Evolutionary conservation across 2,329 filamentous ascomycete genomes (phyloP).

Genomic region (Aspergillus clavatus): DNA sequence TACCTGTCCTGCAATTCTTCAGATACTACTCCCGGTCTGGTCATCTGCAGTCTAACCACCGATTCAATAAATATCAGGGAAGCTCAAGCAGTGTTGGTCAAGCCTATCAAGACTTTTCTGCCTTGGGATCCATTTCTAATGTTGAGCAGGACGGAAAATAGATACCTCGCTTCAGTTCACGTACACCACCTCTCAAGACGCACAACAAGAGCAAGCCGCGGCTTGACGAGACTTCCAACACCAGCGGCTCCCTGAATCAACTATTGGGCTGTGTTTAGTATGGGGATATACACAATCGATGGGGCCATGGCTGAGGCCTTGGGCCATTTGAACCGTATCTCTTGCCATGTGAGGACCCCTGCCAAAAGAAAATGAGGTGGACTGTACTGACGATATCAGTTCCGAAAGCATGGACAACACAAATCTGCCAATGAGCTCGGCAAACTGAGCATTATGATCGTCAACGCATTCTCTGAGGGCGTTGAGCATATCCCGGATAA

Average conservation of each 20-base stretch:
- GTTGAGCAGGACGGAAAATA: too few species aligned
- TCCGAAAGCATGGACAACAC: slow-evolving; percentile 26
- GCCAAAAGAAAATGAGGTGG: not conserved
- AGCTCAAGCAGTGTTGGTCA: not conserved
- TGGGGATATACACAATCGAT: slow-evolving; percentile 21
- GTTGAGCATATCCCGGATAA: slow-evolving; percentile 19
- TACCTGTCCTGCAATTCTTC: too few species aligned
- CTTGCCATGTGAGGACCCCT: slow-evolving; percentile 22
- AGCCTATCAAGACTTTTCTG: too few species aligned
- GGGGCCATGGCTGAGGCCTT: slow-evolving; percentile 28
- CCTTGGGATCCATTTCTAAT: too few species aligned
- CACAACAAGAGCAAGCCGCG: too few species aligned
- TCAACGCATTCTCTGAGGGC: slow-evolving; percentile 29
- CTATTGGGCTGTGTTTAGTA: slow-evolving; percentile 2
- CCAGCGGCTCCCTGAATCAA: too few species aligned
- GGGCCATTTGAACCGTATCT: slow-evolving; percentile 21
- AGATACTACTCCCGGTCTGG: too few species aligned
- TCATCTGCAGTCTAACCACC: too few species aligned
- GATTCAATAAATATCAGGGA: not conserved
- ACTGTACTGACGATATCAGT: slow-evolving; percentile 19
- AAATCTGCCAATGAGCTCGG: slow-evolving; percentile 33
- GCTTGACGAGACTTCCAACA: too few species aligned
- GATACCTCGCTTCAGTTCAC: too few species aligned
- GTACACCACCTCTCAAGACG: too few species aligned
- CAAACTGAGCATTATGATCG: slow-evolving; percentile 29